Conservation (phyloP, 2,329 filamentous ascomycete genomes). For the Exophiala mesophila region DNA sequence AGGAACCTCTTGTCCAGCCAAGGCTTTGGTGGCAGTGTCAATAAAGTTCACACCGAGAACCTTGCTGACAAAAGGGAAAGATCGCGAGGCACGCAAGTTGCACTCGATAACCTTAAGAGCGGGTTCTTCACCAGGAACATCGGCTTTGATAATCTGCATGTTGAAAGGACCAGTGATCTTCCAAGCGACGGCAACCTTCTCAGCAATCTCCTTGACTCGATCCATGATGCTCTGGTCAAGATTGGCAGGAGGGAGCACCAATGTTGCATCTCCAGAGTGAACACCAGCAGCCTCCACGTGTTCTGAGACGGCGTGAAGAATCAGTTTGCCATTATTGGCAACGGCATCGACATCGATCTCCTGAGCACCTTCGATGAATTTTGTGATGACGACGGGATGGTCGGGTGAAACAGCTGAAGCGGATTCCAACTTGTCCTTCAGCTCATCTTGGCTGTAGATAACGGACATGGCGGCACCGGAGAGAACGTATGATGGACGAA, state of each 20-base stretch:
- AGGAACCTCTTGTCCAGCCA: slow-evolving; percentile 79
- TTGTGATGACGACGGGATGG: slow-evolving; percentile 95
- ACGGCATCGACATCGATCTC: slow-evolving; percentile 97
- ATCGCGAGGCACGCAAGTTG: slow-evolving; percentile 93
- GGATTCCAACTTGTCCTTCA: slow-evolving; percentile 90
- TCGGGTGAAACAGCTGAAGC: slow-evolving; percentile 89
- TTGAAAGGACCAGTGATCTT: slow-evolving; percentile 98
- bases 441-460: slow-evolving; percentile 78
- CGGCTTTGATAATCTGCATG: slow-evolving; percentile 98
- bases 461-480: slow-evolving; percentile 99
- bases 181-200: slow-evolving; percentile 96
- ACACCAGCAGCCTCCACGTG: slow-evolving; percentile 97
- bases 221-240: slow-evolving; percentile 73
- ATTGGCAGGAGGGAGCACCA: slow-evolving; percentile 80
- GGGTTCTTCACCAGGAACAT: slow-evolving; percentile 59
- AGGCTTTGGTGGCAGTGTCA: slow-evolving; percentile 86
- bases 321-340: slow-evolving; percentile 74
- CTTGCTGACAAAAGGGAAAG: slow-evolving; percentile 98
- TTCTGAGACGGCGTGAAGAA: slow-evolving; percentile 89
- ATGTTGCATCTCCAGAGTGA: slow-evolving; percentile 93
- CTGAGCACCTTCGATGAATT: slow-evolving; percentile 94
- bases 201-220: slow-evolving; percentile 88
- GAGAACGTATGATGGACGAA: slow-evolving; percentile 90
- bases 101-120: slow-evolving; percentile 95
- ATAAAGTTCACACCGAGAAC: slow-evolving; percentile 96